Evolutionary conservation across 208 protist species (phyloP).

Genomic region (Trypanosoma scelopori): DNA sequence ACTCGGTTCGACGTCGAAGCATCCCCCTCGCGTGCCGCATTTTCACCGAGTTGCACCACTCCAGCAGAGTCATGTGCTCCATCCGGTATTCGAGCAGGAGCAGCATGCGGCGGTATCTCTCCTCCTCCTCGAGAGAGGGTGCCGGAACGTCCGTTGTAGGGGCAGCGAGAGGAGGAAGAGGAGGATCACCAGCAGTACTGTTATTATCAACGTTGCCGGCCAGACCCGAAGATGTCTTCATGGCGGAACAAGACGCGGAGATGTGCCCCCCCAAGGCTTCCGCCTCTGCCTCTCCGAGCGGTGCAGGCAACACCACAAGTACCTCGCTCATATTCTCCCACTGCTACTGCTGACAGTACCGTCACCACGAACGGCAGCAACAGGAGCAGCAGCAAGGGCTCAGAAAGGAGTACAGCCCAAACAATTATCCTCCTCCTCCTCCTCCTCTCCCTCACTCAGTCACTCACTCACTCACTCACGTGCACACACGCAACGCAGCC

Average conservation of each 20-base stretch:
- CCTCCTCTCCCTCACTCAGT: no score
- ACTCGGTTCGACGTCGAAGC: background rate
- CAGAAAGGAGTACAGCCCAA: background rate
- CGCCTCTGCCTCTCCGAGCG: background rate
- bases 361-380: background rate
- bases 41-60: conserved; percentile 7
- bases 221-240: background rate
- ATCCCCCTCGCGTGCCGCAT: background rate
- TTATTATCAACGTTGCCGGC: background rate
- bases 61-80: background rate
- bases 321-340: conserved; percentile 20
- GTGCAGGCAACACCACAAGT: conserved; percentile 5
- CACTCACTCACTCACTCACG: no score
- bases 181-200: background rate
- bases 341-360: background rate
- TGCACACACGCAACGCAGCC: no score
- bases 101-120: conserved; percentile 2
- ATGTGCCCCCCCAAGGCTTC: background rate
- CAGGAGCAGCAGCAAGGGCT: background rate
- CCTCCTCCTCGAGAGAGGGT: conserved; percentile 4
- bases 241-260: background rate
- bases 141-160: background rate
- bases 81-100: conserved; percentile 5
- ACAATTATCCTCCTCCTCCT: no score
- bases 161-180: background rate